These are phyloP conservation scores for Chalaropsis thielavioides DNA, from an alignment of 2,329 filamentous ascomycete genomes.

Conservation along the genomic window DNA sequence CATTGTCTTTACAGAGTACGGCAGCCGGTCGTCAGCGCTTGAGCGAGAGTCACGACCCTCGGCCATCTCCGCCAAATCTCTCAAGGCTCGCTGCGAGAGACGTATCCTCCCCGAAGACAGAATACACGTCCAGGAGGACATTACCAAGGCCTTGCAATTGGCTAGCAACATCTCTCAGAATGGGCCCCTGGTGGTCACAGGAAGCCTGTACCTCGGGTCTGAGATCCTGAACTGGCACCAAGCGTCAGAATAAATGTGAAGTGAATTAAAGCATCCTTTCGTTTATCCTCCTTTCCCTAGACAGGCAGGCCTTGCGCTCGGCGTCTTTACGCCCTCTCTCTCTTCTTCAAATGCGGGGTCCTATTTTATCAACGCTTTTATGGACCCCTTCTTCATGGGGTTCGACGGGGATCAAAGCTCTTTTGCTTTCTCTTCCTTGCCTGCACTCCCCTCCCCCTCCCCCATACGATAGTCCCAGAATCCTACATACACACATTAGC, in stretches of 20 bases:
- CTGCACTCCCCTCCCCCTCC: no score
- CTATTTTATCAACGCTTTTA: slow-evolving; percentile 2
- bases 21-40: slow-evolving; percentile 19
- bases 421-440: not conserved
- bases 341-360: slow-evolving; percentile 7
- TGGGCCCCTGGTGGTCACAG: slow-evolving; percentile 28
- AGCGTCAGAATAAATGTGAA: not conserved
- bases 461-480: not conserved
- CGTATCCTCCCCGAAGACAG: slow-evolving; percentile 14
- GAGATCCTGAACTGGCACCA: slow-evolving; percentile 15
- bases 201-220: slow-evolving; percentile 28
- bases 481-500: not conserved
- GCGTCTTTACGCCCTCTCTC: not conserved
- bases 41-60: slow-evolving; percentile 15
- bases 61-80: slow-evolving; percentile 8
- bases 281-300: not conserved
- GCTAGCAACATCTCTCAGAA: slow-evolving; percentile 13
- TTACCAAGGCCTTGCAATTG: slow-evolving; percentile 13
- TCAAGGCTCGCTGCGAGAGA: slow-evolving; percentile 11
- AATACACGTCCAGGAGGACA: slow-evolving; percentile 7
- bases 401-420: not conserved
- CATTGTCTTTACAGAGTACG: slow-evolving; percentile 57
- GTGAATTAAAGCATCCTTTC: not conserved
- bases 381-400: not conserved
- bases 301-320: not conserved